These are phyloP conservation scores for Mycena leptocephala DNA, from an alignment of 768 basidiomycete species.

Conservation along the genomic window DNA sequence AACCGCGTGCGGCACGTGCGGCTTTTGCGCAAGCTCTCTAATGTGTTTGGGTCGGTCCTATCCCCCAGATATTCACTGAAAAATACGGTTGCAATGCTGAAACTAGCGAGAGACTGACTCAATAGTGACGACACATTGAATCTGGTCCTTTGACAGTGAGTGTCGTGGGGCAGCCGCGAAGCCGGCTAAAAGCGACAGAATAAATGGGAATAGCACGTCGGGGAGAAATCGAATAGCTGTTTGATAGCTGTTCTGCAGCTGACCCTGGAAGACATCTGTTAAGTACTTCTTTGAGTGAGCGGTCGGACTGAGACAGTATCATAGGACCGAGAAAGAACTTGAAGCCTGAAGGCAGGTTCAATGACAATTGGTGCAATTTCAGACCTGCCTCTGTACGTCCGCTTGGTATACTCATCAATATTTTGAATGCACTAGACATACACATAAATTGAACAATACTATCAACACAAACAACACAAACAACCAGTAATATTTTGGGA, in stretches of 20 bases:
- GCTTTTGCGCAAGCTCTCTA: too few relatives aligned
- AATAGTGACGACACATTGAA: too few relatives aligned
- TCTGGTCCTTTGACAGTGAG: too few relatives aligned
- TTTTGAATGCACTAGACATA: constrained; percentile 17
- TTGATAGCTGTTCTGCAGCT: too few relatives aligned
- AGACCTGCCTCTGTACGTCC: constrained; percentile 15
- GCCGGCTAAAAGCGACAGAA: too few relatives aligned
- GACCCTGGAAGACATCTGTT: too few relatives aligned
- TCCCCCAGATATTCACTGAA: constrained; percentile 69
- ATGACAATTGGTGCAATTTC: constrained; percentile 12
- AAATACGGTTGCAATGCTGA: constrained; percentile 71
- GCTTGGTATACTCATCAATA: constrained; percentile 4
- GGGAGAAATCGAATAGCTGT: too few relatives aligned
- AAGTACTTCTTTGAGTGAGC: not conserved
- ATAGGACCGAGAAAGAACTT: constrained; percentile 7
- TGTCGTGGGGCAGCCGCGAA: too few relatives aligned
- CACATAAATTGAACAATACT: constrained; percentile 24
- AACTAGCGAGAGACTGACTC: constrained; percentile 66
- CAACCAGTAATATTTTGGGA: constrained; percentile 6
- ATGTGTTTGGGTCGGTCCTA: constrained; percentile 57
- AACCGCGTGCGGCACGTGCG: too few relatives aligned
- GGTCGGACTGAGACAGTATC: not conserved
- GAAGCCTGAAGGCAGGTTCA: constrained; percentile 10
- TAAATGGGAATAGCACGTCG: too few relatives aligned
- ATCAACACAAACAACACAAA: constrained; percentile 21